Base-by-base conservation (phyloP, 805 yeast species). In the Metschnikowia kunwiensis region DNA sequence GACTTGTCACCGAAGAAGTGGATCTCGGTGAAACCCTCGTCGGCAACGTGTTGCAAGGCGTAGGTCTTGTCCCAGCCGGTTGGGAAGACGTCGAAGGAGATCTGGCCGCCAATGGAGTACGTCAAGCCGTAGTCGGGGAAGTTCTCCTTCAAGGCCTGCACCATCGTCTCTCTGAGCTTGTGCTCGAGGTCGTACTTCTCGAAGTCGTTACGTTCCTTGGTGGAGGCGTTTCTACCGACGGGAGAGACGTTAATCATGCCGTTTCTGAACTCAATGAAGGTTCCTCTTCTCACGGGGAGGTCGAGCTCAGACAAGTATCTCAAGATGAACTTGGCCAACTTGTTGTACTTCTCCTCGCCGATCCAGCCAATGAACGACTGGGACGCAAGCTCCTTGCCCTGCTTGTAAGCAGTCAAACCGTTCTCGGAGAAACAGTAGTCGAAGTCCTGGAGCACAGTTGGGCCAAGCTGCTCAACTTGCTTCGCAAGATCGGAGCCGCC, bases 1-100 rank as follows among this genome's bases (percentile, higher is more conserved):
- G 96, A 77, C 77, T 93, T 93, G 77, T 93, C 99, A 70, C 99
- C 98, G 61, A 93, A 93, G 80, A 93, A 93, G 74, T 93, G 97
- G 56, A 93, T 87, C 54, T 78, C 75, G 57, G 80, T 74, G 72
- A 89, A 93, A 49, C 83, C 80, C 68, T 91, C 96, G 43, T 73
- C 65, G 56, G 70, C 86, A 54, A 93, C 89, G 68, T 91, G 98
- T 68, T 83, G 88, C 61, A 93, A 78, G 68, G 95, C 86, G 74
- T 91, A 93, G 45, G 99, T 93, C 79, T 93, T 93, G 70, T 93
- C 99, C 99, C 99, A 93, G 60, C 99, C 98, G 47, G 96, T 86
- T 73, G 99, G 99, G 91, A 93, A 93, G 48, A 93, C 97, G 59
- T 93, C 99, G 57, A 93, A 93, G 23, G 97, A 91, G 64, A 93